Conservation (phyloP, 2,329 filamentous ascomycete genomes). For the Teratosphaeria viscida region DNA sequence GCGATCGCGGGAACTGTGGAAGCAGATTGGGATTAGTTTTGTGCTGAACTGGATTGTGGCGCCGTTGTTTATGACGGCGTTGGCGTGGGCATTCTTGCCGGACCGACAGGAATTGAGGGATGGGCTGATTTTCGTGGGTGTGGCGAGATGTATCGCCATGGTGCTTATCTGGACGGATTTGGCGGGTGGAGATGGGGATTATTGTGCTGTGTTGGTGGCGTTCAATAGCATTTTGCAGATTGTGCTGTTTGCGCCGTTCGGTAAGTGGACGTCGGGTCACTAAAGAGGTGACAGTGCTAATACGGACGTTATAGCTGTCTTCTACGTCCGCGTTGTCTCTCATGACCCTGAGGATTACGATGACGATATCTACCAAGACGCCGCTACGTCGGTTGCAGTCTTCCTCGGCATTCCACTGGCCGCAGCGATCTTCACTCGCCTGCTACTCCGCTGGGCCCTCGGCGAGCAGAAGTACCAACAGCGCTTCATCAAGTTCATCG, state of each 20-base stretch:
- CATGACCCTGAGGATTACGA: constrained; percentile 31
- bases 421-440: constrained; percentile 66
- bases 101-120: constrained; percentile 40
- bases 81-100: constrained; percentile 54
- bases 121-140: constrained; percentile 69
- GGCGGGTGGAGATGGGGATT: constrained; percentile 67
- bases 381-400: constrained; percentile 70
- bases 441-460: constrained; percentile 46
- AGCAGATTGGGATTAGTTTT: constrained; percentile 67
- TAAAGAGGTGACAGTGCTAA: background rate
- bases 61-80: constrained; percentile 67
- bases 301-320: constrained; percentile 25
- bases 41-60: constrained; percentile 75
- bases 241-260: constrained; percentile 31
- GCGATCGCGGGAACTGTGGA: constrained; percentile 54
- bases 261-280: background rate
- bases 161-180: constrained; percentile 70
- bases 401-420: constrained; percentile 75
- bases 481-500: constrained; percentile 57
- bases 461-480: constrained; percentile 54
- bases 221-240: constrained; percentile 41
- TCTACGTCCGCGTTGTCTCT: constrained; percentile 54
- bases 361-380: constrained; percentile 32
- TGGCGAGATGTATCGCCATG: constrained; percentile 85
- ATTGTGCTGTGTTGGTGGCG: constrained; percentile 56